phyloP scores from a whole-genome alignment of 225 moss, liverwort and hornwort species.

The Physcomitrium patens region DNA sequence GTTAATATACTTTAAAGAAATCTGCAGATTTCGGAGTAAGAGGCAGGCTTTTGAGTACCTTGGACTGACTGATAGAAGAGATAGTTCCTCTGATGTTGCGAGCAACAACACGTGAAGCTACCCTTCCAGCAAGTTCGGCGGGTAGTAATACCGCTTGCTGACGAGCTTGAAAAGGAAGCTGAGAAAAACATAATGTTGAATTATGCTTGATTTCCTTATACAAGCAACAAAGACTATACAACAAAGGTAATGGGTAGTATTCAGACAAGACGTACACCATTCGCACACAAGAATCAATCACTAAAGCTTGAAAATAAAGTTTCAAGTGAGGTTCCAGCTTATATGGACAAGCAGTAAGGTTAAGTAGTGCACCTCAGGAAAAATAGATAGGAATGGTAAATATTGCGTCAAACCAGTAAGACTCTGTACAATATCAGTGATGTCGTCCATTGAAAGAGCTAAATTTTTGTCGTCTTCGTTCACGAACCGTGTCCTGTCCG shows the following conservation, averaged over 20 bases:
- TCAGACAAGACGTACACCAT: neutral
- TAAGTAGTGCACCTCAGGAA: conserved; percentile 60
- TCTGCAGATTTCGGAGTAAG: neutral
- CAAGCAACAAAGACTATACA: neutral
- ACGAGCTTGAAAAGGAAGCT: conserved; percentile 76
- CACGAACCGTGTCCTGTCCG: conserved; percentile 43
- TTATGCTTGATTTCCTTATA: neutral
- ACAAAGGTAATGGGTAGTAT: neutral
- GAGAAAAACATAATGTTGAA: conserved; percentile 19
- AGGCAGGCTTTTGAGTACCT: conserved; percentile 23
- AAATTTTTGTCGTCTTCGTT: conserved; percentile 30
- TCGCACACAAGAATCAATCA: neutral
- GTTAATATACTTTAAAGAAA: neutral
- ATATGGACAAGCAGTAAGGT: neutral
- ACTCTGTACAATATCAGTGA: conserved; percentile 51
- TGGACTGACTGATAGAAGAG: conserved; percentile 33
- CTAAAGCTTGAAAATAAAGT: neutral
- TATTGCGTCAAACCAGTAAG: conserved; percentile 60
- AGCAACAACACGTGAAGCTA: conserved; percentile 74
- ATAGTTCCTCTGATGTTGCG: conserved; percentile 66
- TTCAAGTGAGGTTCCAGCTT: neutral
- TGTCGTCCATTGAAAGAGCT: conserved; percentile 46
- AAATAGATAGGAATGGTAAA: conserved; percentile 66
- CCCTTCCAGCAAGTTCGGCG: conserved; percentile 69
- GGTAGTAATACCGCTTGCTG: conserved; percentile 64